Base-by-base conservation (phyloP, 23 red algal genomes). In the Gracilaria vermiculophylla region DNA sequence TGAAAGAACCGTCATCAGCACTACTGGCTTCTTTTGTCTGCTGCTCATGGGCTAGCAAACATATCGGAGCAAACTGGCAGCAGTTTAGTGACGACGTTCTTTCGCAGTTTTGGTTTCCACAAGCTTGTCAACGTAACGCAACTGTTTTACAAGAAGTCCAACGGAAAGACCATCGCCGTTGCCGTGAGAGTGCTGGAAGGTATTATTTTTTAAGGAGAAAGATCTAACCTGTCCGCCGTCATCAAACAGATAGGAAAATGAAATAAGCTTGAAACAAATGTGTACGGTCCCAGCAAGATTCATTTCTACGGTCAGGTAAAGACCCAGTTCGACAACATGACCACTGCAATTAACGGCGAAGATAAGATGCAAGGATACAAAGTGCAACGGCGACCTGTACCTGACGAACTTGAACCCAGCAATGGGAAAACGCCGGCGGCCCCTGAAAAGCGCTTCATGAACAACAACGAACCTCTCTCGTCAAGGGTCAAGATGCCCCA, bases 31-130 rank as follows among this genome's bases (percentile, higher is more conserved):
- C 56, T 69, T 25, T 23, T 80, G 61, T 33, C 86, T 1, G 86
- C 86, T 5, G 72, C 86, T 15, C 80, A 90, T 71, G 86, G 86
- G 12, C 23, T 90, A 5, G 86, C 64, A 9, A 90, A 90, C 60
- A n/a, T n/a, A 53, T 43, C 1, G 44, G 56, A 40, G 86, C 86
- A 14, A 79, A 90, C 31, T 90, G 55, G 72, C 72, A 90, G 69
- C 36, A 53, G 27, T 55, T 57, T 0, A 70, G 36, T 53, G 86
- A 79, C 35, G 23, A 49, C 14, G 37, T 62, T 7, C 23, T n/a
- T 90, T 17, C 39, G 43, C 0, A 53, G 27, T 17, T 54, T 90
- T 35, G 86, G 86, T 8, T 55, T 90, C 17, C 7, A 43, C 2
- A 72, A 70, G 41, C 25, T 69, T 6, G 44, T 80, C 1, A 29